Evolutionary conservation across 495 filamentous ascomycete genomes (phyloP).

Genomic region (Penicillium paradoxum): DNA sequence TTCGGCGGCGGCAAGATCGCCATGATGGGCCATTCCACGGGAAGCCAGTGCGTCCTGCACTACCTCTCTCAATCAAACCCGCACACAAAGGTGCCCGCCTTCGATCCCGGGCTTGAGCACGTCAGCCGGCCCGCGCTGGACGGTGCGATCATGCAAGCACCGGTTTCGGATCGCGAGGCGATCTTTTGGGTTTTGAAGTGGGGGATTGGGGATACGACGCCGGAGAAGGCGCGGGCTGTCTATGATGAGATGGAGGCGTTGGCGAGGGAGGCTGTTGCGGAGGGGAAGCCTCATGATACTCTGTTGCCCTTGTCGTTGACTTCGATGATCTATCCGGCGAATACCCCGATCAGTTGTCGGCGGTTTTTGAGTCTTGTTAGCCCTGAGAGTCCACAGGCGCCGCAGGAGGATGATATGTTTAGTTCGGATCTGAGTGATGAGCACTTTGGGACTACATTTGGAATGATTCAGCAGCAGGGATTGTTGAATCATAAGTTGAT

Average conservation of each 20-base stretch:
- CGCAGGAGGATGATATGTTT: conserved; percentile 82
- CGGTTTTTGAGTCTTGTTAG: conserved; percentile 63
- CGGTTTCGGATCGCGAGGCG: conserved; percentile 68
- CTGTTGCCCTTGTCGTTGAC: conserved; percentile 35
- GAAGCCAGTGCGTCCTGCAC: conserved; percentile 78
- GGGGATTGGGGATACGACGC: conserved; percentile 19
- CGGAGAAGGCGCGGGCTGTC: conserved; percentile 17
- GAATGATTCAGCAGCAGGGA: conserved; percentile 46
- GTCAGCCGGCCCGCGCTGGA: conserved; percentile 46
- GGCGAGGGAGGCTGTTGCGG: conserved; percentile 22
- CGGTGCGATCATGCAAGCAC: conserved; percentile 72
- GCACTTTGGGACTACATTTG: conserved; percentile 57
- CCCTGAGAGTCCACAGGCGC: conserved; percentile 41
- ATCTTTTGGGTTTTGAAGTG: conserved; percentile 32
- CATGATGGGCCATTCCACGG: conserved; percentile 79
- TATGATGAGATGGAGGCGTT: conserved; percentile 24
- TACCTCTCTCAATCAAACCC: conserved; percentile 50
- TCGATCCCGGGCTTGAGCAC: conserved; percentile 32
- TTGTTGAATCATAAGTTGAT: conserved; percentile 46
- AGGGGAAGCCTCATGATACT: conserved; percentile 21
- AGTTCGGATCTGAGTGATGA: conserved; percentile 67
- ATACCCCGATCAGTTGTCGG: conserved; percentile 54
- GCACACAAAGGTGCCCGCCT: conserved; percentile 23
- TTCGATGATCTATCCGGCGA: conserved; percentile 26
- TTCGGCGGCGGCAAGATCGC: conserved; percentile 56